Evolutionary conservation across 2,329 filamentous ascomycete species (phyloP), one percentile per base, ranked within the genome.

Genomic region (Penicillium paneum): DNA sequence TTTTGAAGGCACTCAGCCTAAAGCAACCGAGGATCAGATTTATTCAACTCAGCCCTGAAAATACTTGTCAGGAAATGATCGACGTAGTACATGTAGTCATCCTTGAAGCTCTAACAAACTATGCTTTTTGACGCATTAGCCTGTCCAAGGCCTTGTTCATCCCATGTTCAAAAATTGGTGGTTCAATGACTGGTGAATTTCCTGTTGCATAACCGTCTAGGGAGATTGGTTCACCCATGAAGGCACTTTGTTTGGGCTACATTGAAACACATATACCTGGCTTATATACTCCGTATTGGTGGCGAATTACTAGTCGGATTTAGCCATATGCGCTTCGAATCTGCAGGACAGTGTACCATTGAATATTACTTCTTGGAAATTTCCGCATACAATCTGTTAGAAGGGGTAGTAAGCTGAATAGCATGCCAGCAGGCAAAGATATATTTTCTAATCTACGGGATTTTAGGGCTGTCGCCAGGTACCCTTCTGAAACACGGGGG

Each of bases 1-100:
- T 2, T 5, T 3, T 32, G 29, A 44, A 24, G 12, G 13, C 32
- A 29, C 13, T 45, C 17, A 31, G 40, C 31, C 49, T 46, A 45
- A 38, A 45, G 12, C 17, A 45, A 17, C 32, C 11, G 10, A 7
- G 24, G 38, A 17, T 21, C 29, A 13, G 26, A 24, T 31, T 2
- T 15, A 40, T 15, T n/a, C 1, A 34, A 48, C n/a, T 19, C 7
- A 3, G n/a, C 26, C n/a, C 39, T 19, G 13, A 31, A 17, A 26
- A 29, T 7, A 41, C n/a, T 35, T 24, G 3, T 49, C 35, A 15
- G 46, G 49, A 36, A 58, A 42, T 11, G 54, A 57, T 58, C 49
- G 29, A 39, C 43, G 49, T 12, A 24, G 7, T 39, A 21, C 21
- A 21, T 21, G 21, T 21, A 47, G 15, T 42, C 19, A 26, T 15